Evolutionary conservation across 352 stramenopile species (phyloP).

Genomic region (Aphanomyces euteiches): DNA sequence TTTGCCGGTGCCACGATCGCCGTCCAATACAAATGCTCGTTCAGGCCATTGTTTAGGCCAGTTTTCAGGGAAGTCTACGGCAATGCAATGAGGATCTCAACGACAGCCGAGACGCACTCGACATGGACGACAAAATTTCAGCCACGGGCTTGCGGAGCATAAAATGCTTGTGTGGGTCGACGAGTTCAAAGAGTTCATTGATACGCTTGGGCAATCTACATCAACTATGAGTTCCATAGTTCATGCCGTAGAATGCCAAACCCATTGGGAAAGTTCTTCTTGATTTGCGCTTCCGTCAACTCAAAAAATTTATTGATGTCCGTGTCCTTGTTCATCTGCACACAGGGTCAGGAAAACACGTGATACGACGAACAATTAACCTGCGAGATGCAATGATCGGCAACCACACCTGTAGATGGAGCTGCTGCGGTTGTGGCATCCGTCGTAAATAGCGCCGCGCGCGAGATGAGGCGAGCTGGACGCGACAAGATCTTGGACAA

Average conservation of each 20-base stretch:
- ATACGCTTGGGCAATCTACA: slow-evolving; percentile 60
- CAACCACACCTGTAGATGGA: not conserved
- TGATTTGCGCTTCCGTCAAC: slow-evolving; percentile 70
- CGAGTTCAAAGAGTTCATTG: slow-evolving; percentile 75
- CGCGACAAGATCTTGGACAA: slow-evolving; percentile 21
- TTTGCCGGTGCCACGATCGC: slow-evolving; percentile 78
- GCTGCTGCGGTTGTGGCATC: not conserved
- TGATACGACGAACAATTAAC: not conserved
- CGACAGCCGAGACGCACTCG: slow-evolving; percentile 38
- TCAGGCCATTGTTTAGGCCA: slow-evolving; percentile 25
- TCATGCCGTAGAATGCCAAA: slow-evolving; percentile 14
- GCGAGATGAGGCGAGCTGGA: slow-evolving; percentile 3
- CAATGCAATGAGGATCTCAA: not conserved
- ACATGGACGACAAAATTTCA: slow-evolving; percentile 68
- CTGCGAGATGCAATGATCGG: slow-evolving; percentile 11
- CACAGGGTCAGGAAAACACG: not conserved
- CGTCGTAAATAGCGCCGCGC: slow-evolving; percentile 12
- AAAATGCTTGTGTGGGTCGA: slow-evolving; percentile 69
- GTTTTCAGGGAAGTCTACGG: slow-evolving; percentile 36
- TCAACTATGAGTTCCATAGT: not conserved
- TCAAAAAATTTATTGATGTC: slow-evolving; percentile 78
- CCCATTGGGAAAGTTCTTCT: slow-evolving; percentile 68
- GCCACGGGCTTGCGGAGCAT: slow-evolving; percentile 79
- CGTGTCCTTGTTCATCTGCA: slow-evolving; percentile 46
- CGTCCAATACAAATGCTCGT: slow-evolving; percentile 64